phyloP scores from a whole-genome alignment of 75 land plant species.

The Cupressus sempervirens region DNA sequence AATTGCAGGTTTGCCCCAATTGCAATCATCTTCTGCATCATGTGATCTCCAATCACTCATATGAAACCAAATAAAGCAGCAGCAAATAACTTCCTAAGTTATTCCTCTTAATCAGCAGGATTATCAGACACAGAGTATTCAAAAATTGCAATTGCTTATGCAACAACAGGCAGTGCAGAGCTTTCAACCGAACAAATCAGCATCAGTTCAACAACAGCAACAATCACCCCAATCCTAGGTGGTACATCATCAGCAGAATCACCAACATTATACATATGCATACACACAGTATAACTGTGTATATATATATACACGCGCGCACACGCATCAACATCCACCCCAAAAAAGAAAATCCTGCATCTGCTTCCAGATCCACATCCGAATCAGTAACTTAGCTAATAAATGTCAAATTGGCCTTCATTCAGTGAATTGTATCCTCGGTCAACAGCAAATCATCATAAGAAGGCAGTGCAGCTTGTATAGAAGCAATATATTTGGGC shows the following conservation, averaged over 20 bases:
- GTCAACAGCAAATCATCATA: too few relatives aligned
- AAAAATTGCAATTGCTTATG: constrained; percentile 11
- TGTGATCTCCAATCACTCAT: neutral
- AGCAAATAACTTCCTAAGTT: neutral
- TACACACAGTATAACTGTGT: too few relatives aligned
- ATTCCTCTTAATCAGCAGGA: neutral
- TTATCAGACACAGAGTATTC: constrained; percentile 10
- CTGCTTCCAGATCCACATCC: too few relatives aligned
- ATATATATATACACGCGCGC: too few relatives aligned
- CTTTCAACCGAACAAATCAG: neutral
- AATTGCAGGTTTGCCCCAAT: constrained; percentile 1
- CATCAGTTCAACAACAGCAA: constrained; percentile 20
- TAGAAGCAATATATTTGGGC: too few relatives aligned
- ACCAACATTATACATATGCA: too few relatives aligned
- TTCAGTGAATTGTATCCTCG: too few relatives aligned
- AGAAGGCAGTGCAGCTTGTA: too few relatives aligned
- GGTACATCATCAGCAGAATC: constrained; percentile 24
- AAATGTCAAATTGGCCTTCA: too few relatives aligned
- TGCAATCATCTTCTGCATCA: neutral
- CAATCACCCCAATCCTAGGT: constrained; percentile 17
- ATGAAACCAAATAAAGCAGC: constrained; percentile 5
- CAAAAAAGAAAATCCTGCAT: too few relatives aligned
- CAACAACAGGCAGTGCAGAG: constrained; percentile 25
- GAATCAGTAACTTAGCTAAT: too few relatives aligned
- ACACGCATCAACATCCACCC: too few relatives aligned